Conservation (phyloP, 805 yeast species). For the Zygosaccharomyces lentus region DNA sequence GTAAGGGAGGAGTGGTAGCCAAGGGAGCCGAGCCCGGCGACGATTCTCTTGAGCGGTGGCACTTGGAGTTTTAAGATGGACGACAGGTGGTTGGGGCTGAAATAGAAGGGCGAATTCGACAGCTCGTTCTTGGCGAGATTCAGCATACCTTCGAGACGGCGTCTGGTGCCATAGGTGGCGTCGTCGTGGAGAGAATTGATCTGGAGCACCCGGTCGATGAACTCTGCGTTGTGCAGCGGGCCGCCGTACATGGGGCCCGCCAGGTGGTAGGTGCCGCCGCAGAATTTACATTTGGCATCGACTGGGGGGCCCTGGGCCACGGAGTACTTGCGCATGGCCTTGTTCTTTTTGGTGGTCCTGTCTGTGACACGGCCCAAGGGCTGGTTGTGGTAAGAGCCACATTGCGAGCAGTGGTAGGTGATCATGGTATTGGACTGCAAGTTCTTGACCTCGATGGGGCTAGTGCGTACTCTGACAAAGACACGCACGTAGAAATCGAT, state of each 20-base stretch:
- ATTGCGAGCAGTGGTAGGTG: slow-evolving; percentile 81
- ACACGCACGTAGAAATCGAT: slow-evolving; percentile 91
- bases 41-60: slow-evolving; percentile 67
- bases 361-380: slow-evolving; percentile 61
- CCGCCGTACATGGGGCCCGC: slow-evolving; percentile 99
- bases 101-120: slow-evolving; percentile 65
- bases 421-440: slow-evolving; percentile 73
- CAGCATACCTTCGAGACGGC: slow-evolving; percentile 88
- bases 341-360: slow-evolving; percentile 38
- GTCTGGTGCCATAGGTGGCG: slow-evolving; percentile 67
- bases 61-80: slow-evolving; percentile 76
- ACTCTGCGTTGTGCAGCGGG: slow-evolving; percentile 62
- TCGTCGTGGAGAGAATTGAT: slow-evolving; percentile 48
- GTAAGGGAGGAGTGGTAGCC: slow-evolving; percentile 83
- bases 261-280: slow-evolving; percentile 62
- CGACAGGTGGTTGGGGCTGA: slow-evolving; percentile 72
- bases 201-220: slow-evolving; percentile 60
- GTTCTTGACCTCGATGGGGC: slow-evolving; percentile 79
- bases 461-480: slow-evolving; percentile 69
- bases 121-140: slow-evolving; percentile 77
- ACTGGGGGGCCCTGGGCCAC: slow-evolving; percentile 62
- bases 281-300: slow-evolving; percentile 59
- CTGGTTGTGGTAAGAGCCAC: slow-evolving; percentile 70
- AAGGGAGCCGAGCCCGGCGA: slow-evolving; percentile 77
- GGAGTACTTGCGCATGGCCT: slow-evolving; percentile 48